phyloP scores from a whole-genome alignment of 139 green algal genomes.

The Chlamydomonas urium region DNA sequence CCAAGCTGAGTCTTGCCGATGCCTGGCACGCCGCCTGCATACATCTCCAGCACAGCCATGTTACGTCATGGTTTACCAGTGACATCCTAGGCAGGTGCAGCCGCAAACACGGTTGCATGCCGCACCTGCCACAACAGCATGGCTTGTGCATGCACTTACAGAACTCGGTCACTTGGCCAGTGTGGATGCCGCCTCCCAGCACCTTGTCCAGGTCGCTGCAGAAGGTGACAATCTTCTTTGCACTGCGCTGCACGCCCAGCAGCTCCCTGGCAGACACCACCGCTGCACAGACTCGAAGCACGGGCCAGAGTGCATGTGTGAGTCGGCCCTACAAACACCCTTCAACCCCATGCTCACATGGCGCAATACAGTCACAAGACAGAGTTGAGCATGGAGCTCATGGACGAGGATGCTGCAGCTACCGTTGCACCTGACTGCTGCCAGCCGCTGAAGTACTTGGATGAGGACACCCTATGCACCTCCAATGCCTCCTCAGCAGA shows the following conservation, averaged over 20 bases:
- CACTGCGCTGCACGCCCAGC: neutral
- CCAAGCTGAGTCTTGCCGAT: constrained; percentile 86
- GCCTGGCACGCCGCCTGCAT: constrained; percentile 66
- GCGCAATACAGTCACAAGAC: neutral
- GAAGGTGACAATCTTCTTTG: constrained; percentile 27
- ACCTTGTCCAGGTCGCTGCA: constrained; percentile 28
- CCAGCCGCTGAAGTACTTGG: neutral
- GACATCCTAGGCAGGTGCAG: no score
- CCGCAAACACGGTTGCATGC: neutral
- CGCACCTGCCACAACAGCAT: neutral
- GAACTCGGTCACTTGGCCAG: constrained; percentile 37
- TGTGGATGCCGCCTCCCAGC: constrained; percentile 28
- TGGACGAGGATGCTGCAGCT: neutral
- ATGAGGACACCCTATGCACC: constrained; percentile 11
- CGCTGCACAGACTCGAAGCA: neutral
- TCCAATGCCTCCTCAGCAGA: constrained; percentile 31
- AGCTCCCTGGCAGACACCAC: constrained; percentile 8
- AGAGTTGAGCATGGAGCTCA: neutral
- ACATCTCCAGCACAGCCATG: no score
- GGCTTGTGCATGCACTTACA: constrained; percentile 20
- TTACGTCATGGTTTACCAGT: no score
- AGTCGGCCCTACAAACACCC: neutral
- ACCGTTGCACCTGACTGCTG: neutral
- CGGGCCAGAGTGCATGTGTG: neutral
- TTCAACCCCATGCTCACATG: neutral